Evolutionary conservation across 495 filamentous ascomycete species (phyloP), one percentile per base, ranked within the genome.

Genomic region (Parachaetomium inaequale): DNA sequence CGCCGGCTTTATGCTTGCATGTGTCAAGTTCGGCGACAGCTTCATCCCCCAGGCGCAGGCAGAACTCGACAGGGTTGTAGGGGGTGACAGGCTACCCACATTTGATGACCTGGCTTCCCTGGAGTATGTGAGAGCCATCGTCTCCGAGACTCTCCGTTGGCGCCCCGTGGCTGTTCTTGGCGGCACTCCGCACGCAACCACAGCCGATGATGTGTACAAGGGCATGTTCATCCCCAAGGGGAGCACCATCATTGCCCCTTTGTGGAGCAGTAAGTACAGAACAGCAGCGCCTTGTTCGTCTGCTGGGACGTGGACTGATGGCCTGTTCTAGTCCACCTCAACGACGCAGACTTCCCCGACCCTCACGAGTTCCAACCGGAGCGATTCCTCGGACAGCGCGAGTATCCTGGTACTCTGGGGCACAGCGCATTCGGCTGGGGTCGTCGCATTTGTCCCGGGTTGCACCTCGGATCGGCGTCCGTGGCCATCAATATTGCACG

Each of bases 381-480:
- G 57, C 70, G 78, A 15, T 79, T 80, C 38, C 43, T 75, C 11
- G 68, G 65, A 17, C 25, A 70, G 0, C 70, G 80, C 11, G 75
- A 79, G 0, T 85, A 84, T 47, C 81, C 81, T 7, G 78, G 79
- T 2, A 74, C 78, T 36, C 74, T 75, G 38, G 81, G 83, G 5
- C 82, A 84, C 61, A 83, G 81, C 67, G 82, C 81, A 0, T 84
- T 85, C 54, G 81, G 82, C 23, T 84, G 82, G 77, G 82, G 83
- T 15, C 73, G 83, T 0, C 75, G 83, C n/a, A 76, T 84, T 59
- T 85, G 83, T 59, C 81, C 82, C 4, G 83, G 82, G 0, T 78
- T 83, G 62, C 77, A 82, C 53, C 66, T 83, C 3, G 83, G 79
- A 0, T 75, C 81, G 28, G 75, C 78, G 0, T 79, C 75, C 4